Base-by-base conservation (phyloP, 345 rosid genomes). In the Gossypium ekmanianum region DNA sequence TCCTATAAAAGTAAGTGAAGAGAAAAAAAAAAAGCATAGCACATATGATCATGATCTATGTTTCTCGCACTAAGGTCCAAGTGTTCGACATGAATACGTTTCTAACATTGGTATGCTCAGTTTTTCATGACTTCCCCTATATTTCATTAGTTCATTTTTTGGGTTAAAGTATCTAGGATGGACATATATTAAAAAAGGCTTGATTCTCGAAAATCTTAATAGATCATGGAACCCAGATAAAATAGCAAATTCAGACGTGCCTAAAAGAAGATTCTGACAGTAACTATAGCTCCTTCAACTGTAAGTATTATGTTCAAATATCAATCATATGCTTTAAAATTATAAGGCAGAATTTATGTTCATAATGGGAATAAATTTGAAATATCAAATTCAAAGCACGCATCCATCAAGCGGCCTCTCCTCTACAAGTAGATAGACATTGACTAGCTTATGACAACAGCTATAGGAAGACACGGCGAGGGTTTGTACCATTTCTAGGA, bases 401-500 rank as follows among this genome's bases (percentile, higher is more conserved):
- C 22, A 16, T 39, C 1, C 12, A 17, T 34, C 66, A 61, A 16
- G 22, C 41, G 22, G 34, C 27, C 74, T 34, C 24, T n/a, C 29
- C 20, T 12, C 17, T 22, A 14, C 20, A 12, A 67, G 54, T 72
- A 11, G 27, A 29, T 18, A 39, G n/a, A 22, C 18, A 9, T 57
- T 10, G 61, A 57, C 24, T 63, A 41, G 29, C 17, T 16, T 9
- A 24, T 8, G 22, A 27, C 18, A 24, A 11, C 14, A 16, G 56
- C 52, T 52, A 12, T 2, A 9, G 8, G 11, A 9, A 9, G 41
- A 26, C 14, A 56, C 6, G 67, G 24, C 6, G 56, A 29, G 39
- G 48, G 20, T 63, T 20, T 8, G 66, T 74, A 83, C 85, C 85
- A 59, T 78, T 44, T 52, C 29, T 10, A 4, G 27, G 44, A 43